A percentile compares a stretch with the other conserved stretches of the same genome.
These are phyloP conservation scores for Melampsora americana DNA, from an alignment of 1,284 basidiomycete species.

Conservation along the genomic window DNA sequence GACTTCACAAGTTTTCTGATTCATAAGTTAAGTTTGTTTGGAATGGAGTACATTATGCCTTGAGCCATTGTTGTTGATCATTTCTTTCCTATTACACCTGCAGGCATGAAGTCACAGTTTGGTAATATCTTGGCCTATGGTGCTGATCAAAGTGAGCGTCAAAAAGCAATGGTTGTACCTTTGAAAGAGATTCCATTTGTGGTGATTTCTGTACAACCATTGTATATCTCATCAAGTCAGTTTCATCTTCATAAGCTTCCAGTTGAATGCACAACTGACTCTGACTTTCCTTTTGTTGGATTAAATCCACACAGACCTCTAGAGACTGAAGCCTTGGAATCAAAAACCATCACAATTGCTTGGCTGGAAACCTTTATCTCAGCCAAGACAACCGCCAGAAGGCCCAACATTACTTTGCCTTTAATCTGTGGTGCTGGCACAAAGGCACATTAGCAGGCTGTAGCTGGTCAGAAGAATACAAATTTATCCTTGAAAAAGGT, in stretches of 20 bases:
- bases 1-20: slow-evolving; percentile 90
- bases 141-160: slow-evolving; percentile 86
- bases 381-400: slow-evolving; percentile 89
- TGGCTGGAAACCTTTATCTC: slow-evolving; percentile 98
- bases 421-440: slow-evolving; percentile 96
- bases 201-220: slow-evolving; percentile 99
- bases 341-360: slow-evolving; percentile 96
- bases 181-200: slow-evolving; percentile 95
- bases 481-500: slow-evolving; percentile 92
- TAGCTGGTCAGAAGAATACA: slow-evolving; percentile 91
- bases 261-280: neutral
- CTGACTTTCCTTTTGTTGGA: slow-evolving; percentile 3
- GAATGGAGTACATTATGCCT: neutral
- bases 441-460: slow-evolving; percentile 85
- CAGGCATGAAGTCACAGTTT: slow-evolving; percentile 71
- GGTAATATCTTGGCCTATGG: slow-evolving; percentile 99
- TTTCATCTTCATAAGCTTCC: neutral
- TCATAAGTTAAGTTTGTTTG: slow-evolving; percentile 49
- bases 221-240: slow-evolving; percentile 64
- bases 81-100: neutral
- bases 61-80: neutral
- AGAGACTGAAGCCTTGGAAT: slow-evolving; percentile 92
- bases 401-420: slow-evolving; percentile 84
- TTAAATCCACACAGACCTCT: slow-evolving; percentile 70
- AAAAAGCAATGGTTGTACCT: slow-evolving; percentile 99